phyloP scores from a whole-genome alignment of 495 filamentous ascomycete species.

The Penicillium roqueforti region DNA sequence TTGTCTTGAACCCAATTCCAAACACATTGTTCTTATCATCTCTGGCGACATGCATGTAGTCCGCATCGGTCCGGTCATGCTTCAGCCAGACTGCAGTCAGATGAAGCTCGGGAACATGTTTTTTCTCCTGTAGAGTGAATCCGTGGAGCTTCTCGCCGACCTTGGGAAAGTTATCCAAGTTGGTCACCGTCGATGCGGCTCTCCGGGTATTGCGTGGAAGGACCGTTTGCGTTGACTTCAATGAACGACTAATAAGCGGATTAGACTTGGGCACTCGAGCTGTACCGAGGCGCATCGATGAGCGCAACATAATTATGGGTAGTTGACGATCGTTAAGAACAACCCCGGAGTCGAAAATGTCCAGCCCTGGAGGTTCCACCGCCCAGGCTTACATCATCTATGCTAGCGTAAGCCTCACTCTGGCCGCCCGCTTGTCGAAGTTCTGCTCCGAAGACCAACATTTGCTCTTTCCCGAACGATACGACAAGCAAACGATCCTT shows the following conservation, averaged over 20 bases:
- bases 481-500: conserved; percentile 7
- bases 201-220: conserved; percentile 47
- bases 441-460: conserved; percentile 9
- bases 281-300: conserved; percentile 28
- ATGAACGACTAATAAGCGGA: conserved; percentile 19
- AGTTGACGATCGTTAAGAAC: conserved; percentile 1
- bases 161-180: conserved; percentile 65
- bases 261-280: conserved; percentile 25
- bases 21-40: conserved; percentile 99
- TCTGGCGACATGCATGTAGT: conserved; percentile 90
- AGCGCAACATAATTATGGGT: conserved; percentile 32
- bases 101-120: conserved; percentile 91
- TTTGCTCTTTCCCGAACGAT: neutral
- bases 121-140: conserved; percentile 81
- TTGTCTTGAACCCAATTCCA: conserved; percentile 97
- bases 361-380: neutral
- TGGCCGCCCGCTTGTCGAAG: conserved; percentile 6
- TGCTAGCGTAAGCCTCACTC: conserved; percentile 4
- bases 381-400: conserved; percentile 4
- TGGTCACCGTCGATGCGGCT: conserved; percentile 63
- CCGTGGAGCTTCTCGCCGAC: conserved; percentile 84
- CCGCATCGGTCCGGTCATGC: conserved; percentile 90
- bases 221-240: conserved; percentile 14
- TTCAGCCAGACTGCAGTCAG: conserved; percentile 82
- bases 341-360: conserved; percentile 4